phyloP scores from a whole-genome alignment of 768 basidiomycete genomes.

The Leccinum pellstonianum region DNA sequence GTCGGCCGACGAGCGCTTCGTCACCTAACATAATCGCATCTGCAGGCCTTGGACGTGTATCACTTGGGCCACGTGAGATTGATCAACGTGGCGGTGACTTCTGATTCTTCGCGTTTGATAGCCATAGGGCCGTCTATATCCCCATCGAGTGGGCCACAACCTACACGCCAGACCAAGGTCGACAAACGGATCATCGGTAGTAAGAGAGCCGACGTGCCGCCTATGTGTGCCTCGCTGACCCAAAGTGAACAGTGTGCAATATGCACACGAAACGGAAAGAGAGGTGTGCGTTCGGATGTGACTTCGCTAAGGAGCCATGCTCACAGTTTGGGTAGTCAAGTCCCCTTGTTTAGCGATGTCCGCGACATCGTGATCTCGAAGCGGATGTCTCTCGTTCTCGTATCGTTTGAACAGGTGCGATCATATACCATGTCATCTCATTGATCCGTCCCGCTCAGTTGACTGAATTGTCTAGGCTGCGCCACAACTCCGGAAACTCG shows the following conservation, averaged over 20 bases:
- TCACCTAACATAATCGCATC: neutral
- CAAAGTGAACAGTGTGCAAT: constrained; percentile 41
- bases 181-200: constrained; percentile 52
- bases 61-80: constrained; percentile 43
- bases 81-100: constrained; percentile 51
- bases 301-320: neutral
- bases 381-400: constrained; percentile 41
- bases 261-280: constrained; percentile 44
- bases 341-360: constrained; percentile 51
- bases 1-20: neutral
- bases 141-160: constrained; percentile 42
- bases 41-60: constrained; percentile 40
- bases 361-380: constrained; percentile 50
- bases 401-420: constrained; percentile 33
- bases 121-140: constrained; percentile 46
- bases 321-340: constrained; percentile 38
- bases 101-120: constrained; percentile 44
- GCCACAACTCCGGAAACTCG: constrained; percentile 74
- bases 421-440: neutral
- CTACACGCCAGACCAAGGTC: constrained; percentile 43
- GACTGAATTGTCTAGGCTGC: constrained; percentile 45
- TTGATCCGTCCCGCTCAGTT: neutral
- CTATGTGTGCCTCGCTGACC: constrained; percentile 4
- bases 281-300: constrained; percentile 36
- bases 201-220: constrained; percentile 20